A percentile compares a stretch with the other conserved stretches of the same genome.
Conservation (phyloP, 345 rosid species). For the Populus davidiana region DNA sequence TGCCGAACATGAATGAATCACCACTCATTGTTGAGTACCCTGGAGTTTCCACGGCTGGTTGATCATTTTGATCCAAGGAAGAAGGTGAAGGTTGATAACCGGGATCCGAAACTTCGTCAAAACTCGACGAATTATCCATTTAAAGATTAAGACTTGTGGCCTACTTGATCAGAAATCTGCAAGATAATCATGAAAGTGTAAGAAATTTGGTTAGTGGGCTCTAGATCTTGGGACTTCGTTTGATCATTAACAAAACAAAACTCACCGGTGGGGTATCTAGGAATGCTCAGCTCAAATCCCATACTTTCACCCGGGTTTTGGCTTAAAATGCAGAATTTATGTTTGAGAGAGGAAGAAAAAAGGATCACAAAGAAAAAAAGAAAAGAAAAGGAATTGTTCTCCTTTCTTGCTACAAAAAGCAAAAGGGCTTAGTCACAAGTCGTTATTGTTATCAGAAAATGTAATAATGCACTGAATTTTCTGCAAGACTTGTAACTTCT, state of each 20-base stretch:
- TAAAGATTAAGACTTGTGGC: background rate
- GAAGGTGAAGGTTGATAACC: constrained; percentile 55
- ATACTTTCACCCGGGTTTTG: constrained; percentile 20
- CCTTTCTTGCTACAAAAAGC: constrained; percentile 42
- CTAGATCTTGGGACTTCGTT: constrained; percentile 11
- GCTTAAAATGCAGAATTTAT: constrained; percentile 24
- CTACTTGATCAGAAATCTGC: constrained; percentile 32
- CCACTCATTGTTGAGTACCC: constrained; percentile 48
- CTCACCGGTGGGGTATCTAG: constrained; percentile 13
- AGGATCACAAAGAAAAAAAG: constrained; percentile 1
- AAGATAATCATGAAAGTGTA: constrained; percentile 22
- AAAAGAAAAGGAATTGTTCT: constrained; percentile 27
- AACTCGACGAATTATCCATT: constrained; percentile 45
- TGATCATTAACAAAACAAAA: constrained; percentile 21
- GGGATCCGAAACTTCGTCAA: constrained; percentile 46
- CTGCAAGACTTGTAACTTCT: background rate
- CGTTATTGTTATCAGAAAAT: constrained; percentile 36
- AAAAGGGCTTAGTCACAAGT: constrained; percentile 39
- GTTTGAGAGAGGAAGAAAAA: constrained; percentile 16
- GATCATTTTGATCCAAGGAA: constrained; percentile 51
- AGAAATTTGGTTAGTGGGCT: constrained; percentile 19
- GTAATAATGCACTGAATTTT: constrained; percentile 29
- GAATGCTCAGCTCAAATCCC: constrained; percentile 3
- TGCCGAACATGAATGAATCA: constrained; percentile 49
- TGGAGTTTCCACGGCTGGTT: constrained; percentile 51